Evolutionary conservation across 2,329 filamentous ascomycete species (phyloP).

Genomic region (Cytospora schulzeri): DNA sequence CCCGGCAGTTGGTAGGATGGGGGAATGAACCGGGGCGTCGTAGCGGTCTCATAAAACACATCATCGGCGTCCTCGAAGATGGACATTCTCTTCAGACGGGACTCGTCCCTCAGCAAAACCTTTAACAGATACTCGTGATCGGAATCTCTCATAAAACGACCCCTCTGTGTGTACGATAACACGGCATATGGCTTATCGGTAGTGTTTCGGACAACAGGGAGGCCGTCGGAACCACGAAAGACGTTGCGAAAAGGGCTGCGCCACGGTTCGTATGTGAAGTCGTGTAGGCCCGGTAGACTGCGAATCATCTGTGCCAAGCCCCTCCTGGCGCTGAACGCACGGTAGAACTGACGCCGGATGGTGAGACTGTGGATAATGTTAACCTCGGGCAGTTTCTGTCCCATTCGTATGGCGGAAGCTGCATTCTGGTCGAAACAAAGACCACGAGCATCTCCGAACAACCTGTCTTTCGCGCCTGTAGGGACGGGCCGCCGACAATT

Average conservation of each 20-base stretch:
- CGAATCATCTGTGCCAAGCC: not conserved
- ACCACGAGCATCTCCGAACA: not conserved
- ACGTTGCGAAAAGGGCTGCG: not conserved
- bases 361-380: not conserved
- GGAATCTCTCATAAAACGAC: not conserved
- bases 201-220: not conserved
- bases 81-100: not conserved
- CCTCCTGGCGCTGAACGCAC: not conserved
- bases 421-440: not conserved
- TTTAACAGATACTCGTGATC: not conserved
- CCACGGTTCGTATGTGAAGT: not conserved
- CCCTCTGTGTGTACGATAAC: not conserved
- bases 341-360: not conserved
- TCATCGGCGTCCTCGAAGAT: slow-evolving; percentile 1
- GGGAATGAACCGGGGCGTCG: not conserved
- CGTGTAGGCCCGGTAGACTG: not conserved
- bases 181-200: not conserved
- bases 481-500: not conserved
- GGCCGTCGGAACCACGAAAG: not conserved
- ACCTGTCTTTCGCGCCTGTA: not conserved
- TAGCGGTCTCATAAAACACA: not conserved
- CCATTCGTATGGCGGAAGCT: not conserved
- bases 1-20: not conserved
- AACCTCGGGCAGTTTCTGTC: not conserved
- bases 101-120: not conserved